These are phyloP conservation scores for Warburgia ugandensis DNA, from an alignment of 164 flowering plant species.

Conservation along the genomic window DNA sequence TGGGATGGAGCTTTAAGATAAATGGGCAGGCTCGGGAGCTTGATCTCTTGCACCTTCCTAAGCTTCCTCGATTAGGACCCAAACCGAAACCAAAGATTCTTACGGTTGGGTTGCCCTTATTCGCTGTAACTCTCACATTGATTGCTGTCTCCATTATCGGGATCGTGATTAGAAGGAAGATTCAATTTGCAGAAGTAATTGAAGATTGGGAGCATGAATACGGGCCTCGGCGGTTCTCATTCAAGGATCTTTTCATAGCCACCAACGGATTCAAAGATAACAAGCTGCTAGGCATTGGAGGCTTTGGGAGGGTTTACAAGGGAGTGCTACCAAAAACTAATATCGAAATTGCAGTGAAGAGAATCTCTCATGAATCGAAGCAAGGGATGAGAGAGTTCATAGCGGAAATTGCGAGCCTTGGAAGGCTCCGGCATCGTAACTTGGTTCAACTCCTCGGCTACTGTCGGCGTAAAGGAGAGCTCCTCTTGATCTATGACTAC, in stretches of 20 bases:
- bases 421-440: slow-evolving; percentile 57
- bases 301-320: slow-evolving; percentile 51
- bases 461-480: slow-evolving; percentile 10
- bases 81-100: too few relatives aligned
- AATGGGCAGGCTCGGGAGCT: slow-evolving; percentile 35
- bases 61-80: too few relatives aligned
- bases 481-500: slow-evolving; percentile 51
- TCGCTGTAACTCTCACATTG: too few relatives aligned
- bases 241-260: slow-evolving; percentile 48
- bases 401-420: slow-evolving; percentile 49
- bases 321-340: slow-evolving; percentile 37
- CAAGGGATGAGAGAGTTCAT: slow-evolving; percentile 55
- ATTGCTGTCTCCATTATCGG: slow-evolving; percentile 15
- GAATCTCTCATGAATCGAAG: slow-evolving; percentile 49
- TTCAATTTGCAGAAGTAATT: slow-evolving; percentile 35
- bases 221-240: slow-evolving; percentile 47
- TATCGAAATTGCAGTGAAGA: slow-evolving; percentile 46
- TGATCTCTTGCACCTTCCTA: slow-evolving; percentile 37
- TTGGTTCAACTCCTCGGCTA: slow-evolving; percentile 34
- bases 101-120: too few relatives aligned
- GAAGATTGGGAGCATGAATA: slow-evolving; percentile 51
- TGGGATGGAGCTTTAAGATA: slow-evolving; percentile 57
- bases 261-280: slow-evolving; percentile 38
- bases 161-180: slow-evolving; percentile 11
- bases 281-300: slow-evolving; percentile 47